Evolutionary conservation across 352 stramenopile genomes (phyloP).

Genomic region (Globisporangium canariense): DNA sequence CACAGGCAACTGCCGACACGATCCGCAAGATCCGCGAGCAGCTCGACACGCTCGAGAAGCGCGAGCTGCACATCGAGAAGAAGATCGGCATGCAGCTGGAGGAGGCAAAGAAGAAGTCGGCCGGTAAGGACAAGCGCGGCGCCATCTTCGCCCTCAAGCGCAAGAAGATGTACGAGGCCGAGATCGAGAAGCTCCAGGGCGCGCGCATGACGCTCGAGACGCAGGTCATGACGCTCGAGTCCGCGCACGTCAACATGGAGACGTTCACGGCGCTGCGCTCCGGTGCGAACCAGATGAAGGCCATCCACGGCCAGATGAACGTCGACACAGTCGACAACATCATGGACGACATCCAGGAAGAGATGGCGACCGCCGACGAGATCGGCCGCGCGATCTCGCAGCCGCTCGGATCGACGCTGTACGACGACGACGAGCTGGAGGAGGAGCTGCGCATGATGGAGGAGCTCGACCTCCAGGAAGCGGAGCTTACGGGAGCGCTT

Average conservation of each 20-base stretch:
- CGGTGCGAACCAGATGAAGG: constrained; percentile 93
- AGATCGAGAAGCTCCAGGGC: constrained; percentile 97
- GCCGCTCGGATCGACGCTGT: constrained; percentile 90
- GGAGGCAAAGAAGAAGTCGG: constrained; percentile 96
- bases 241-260: constrained; percentile 94
- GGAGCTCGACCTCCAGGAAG: constrained; percentile 89
- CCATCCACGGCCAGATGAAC: constrained; percentile 94
- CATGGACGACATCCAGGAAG: constrained; percentile 97
- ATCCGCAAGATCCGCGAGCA: constrained; percentile 90
- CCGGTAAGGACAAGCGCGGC: constrained; percentile 96
- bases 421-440: constrained; percentile 94
- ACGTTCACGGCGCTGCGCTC: constrained; percentile 94
- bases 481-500: constrained; percentile 48
- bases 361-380: constrained; percentile 95
- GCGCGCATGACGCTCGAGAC: constrained; percentile 96
- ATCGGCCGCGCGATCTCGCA: constrained; percentile 93
- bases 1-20: constrained; percentile 78
- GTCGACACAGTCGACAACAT: constrained; percentile 97
- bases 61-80: constrained; percentile 95
- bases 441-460: constrained; percentile 93
- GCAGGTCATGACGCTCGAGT: constrained; percentile 91
- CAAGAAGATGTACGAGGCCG: constrained; percentile 98
- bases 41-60: constrained; percentile 90
- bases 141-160: constrained; percentile 97
- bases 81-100: constrained; percentile 93